A percentile compares a stretch with the other conserved stretches of the same genome.
These are phyloP conservation scores for Kodamaea ohmeri DNA, from an alignment of 1,139 yeast genomes.

Conservation along the genomic window DNA sequence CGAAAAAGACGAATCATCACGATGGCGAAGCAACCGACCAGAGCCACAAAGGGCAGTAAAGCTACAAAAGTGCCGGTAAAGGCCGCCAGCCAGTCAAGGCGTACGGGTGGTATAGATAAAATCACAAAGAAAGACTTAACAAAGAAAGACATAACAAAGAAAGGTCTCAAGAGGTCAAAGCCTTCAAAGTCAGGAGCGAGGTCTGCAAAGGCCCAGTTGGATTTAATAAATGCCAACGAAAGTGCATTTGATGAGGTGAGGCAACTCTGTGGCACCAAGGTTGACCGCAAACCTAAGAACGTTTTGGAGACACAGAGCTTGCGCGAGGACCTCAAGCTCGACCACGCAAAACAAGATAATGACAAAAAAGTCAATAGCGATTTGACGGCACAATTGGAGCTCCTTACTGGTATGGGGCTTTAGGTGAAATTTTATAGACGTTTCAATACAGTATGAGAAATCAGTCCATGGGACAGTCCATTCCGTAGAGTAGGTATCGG, in stretches of 20 bases:
- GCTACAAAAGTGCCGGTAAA: not conserved
- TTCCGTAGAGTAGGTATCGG: too few relatives aligned
- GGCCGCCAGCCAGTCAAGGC: too few relatives aligned
- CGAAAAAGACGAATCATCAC: not conserved
- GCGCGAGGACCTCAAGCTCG: constrained; percentile 43
- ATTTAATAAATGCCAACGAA: constrained; percentile 41
- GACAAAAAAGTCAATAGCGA: constrained; percentile 49
- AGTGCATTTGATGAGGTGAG: constrained; percentile 39
- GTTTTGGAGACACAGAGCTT: constrained; percentile 33
- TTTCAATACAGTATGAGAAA: not conserved
- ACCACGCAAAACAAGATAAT: constrained; percentile 34
- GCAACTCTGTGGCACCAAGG: constrained; percentile 18
- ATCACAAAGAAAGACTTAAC: not conserved
- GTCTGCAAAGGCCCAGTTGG: constrained; percentile 39
- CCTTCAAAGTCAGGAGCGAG: constrained; percentile 22
- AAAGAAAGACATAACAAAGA: constrained; percentile 17
- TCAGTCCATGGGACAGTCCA: too few relatives aligned
- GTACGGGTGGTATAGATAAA: constrained; percentile 1
- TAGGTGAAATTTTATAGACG: constrained; percentile 12
- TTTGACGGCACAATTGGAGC: constrained; percentile 55
- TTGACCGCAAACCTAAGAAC: constrained; percentile 14
- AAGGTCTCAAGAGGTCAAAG: too few relatives aligned
- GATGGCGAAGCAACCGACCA: constrained; percentile 6
- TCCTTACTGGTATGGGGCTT: constrained; percentile 52
- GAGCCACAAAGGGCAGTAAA: constrained; percentile 2